Evolutionary conservation across 495 filamentous ascomycete genomes (phyloP).

Genomic region (Penicillium cosmopolitanum): DNA sequence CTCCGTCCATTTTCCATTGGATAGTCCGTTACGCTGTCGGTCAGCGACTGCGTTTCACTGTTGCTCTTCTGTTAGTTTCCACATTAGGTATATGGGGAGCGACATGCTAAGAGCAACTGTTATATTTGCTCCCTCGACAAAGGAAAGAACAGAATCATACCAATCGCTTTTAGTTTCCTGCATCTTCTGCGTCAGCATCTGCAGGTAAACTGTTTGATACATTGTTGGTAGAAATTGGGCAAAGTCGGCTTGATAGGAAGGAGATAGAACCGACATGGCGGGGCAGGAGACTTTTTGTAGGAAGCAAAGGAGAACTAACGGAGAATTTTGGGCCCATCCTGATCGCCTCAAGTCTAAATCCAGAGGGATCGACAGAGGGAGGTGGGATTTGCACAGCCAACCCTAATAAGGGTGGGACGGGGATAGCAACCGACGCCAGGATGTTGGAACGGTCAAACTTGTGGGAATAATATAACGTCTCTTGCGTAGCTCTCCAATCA

Average conservation of each 20-base stretch:
- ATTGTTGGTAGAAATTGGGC: background rate
- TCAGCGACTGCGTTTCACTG: constrained; percentile 55
- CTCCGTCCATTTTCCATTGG: constrained; percentile 58
- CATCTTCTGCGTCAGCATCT: constrained; percentile 29
- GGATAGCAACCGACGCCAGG: constrained; percentile 9
- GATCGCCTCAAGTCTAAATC: constrained; percentile 9
- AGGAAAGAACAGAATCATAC: constrained; percentile 14
- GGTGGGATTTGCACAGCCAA: constrained; percentile 13
- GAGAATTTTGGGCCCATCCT: constrained; percentile 29
- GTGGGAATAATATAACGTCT: background rate
- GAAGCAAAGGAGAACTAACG: constrained; percentile 19
- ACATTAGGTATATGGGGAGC: background rate
- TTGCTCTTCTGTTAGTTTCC: constrained; percentile 14
- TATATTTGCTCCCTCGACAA: background rate
- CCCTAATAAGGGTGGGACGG: constrained; percentile 17
- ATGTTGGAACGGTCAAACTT: background rate
- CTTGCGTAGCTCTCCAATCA: constrained; percentile 3
- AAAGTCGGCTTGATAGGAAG: constrained; percentile 1
- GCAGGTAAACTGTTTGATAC: background rate
- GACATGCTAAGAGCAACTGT: background rate
- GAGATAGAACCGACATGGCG: constrained; percentile 1
- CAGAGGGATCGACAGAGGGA: constrained; percentile 13
- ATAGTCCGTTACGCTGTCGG: constrained; percentile 54
- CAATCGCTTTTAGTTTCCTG: constrained; percentile 29
- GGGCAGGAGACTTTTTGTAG: constrained; percentile 6